These are phyloP conservation scores for Gynostemma pentaphyllum DNA, from an alignment of 306 rosid species.

Conservation along the genomic window DNA sequence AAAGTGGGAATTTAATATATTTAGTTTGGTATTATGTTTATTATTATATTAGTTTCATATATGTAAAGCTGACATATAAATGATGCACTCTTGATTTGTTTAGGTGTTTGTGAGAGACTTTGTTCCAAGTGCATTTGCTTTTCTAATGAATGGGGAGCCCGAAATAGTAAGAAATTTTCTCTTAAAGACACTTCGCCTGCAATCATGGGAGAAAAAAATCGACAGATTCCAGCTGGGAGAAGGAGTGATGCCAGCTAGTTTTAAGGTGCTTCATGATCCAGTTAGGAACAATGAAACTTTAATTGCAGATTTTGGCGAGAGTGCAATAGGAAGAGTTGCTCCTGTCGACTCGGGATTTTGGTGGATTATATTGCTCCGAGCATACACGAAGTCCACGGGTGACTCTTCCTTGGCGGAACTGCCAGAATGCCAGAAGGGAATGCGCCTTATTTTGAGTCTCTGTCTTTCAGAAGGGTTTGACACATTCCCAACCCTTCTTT, in stretches of 20 bases:
- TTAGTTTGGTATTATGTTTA: background rate
- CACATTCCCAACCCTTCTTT: constrained; percentile 88
- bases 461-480: constrained; percentile 91
- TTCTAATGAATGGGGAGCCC: constrained; percentile 74
- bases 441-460: constrained; percentile 76
- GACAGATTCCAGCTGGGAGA: constrained; percentile 81
- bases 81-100: constrained; percentile 10
- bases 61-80: constrained; percentile 3
- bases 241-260: constrained; percentile 99
- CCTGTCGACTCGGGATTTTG: constrained; percentile 97
- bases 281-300: constrained; percentile 55
- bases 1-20: background rate
- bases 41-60: background rate
- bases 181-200: constrained; percentile 81
- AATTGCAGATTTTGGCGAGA: constrained; percentile 88
- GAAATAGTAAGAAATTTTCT: constrained; percentile 68
- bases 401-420: constrained; percentile 71
- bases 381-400: constrained; percentile 84
- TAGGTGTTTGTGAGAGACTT: constrained; percentile 95
- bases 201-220: constrained; percentile 88
- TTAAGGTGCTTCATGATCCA: constrained; percentile 79
- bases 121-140: constrained; percentile 80
- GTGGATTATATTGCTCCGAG: constrained; percentile 94
- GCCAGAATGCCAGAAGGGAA: constrained; percentile 94
- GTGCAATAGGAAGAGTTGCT: constrained; percentile 98